These are phyloP conservation scores for Hyaloperonospora brassicae DNA, from an alignment of 352 stramenopile genomes.

Conservation along the genomic window DNA sequence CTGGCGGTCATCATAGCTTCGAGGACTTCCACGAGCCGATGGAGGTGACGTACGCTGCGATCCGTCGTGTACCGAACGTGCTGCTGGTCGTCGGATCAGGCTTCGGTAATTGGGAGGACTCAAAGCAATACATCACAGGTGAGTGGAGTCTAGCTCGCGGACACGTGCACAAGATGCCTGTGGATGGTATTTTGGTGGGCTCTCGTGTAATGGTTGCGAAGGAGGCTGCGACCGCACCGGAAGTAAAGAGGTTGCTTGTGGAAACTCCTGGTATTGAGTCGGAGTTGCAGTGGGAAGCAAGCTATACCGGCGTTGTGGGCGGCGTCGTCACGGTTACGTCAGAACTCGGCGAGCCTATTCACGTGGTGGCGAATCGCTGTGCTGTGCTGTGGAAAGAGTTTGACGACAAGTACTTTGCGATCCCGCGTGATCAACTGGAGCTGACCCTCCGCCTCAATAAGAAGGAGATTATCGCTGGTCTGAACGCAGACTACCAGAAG, in stretches of 20 bases:
- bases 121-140: conserved; percentile 69
- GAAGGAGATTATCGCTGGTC: conserved; percentile 59
- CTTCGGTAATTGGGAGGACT: conserved; percentile 82
- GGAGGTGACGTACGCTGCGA: conserved; percentile 61
- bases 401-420: conserved; percentile 81
- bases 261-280: conserved; percentile 62
- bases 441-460: conserved; percentile 62
- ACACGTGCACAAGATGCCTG: conserved; percentile 57
- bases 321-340: conserved; percentile 78
- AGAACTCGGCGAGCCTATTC: conserved; percentile 80
- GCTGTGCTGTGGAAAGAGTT: conserved; percentile 75
- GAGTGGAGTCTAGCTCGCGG: conserved; percentile 68
- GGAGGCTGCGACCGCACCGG: conserved; percentile 72
- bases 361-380: conserved; percentile 79
- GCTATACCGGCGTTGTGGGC: conserved; percentile 57
- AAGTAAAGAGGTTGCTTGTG: conserved; percentile 83
- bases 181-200: conserved; percentile 71
- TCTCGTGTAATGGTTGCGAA: conserved; percentile 84
- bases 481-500: conserved; percentile 87
- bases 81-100: conserved; percentile 82
- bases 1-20: conserved; percentile 83
- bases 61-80: conserved; percentile 70
- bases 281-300: conserved; percentile 72
- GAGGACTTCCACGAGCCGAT: conserved; percentile 84
- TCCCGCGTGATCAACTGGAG: conserved; percentile 61